phyloP scores from a whole-genome alignment of 768 basidiomycete species.

The Panaeolus papilionaceus region DNA sequence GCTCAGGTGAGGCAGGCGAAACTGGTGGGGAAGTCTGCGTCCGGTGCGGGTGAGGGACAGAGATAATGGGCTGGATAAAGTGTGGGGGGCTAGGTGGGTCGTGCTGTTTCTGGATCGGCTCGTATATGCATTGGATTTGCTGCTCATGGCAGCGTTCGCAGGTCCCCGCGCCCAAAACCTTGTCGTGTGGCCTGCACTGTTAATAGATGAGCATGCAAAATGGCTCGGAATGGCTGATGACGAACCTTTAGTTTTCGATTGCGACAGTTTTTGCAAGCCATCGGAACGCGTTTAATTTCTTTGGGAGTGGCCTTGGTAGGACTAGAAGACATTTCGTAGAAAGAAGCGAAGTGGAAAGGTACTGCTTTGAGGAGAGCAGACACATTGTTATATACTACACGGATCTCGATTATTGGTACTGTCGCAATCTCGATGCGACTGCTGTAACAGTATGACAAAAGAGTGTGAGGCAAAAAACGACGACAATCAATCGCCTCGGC shows the following conservation, averaged over 20 bases:
- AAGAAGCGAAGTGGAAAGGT: constrained; percentile 15
- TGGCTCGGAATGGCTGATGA: constrained; percentile 13
- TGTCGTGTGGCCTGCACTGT: constrained; percentile 1
- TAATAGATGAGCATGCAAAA: background rate
- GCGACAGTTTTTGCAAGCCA: constrained; percentile 63
- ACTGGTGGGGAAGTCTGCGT: constrained; percentile 9
- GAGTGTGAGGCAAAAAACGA: constrained; percentile 11
- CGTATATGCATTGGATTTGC: constrained; percentile 45
- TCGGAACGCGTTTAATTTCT: constrained; percentile 42
- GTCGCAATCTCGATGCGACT: background rate
- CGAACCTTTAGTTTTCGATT: constrained; percentile 60
- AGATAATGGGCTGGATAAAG: background rate
- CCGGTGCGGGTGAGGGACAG: constrained; percentile 7
- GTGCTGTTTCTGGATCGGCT: constrained; percentile 40
- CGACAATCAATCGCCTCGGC: constrained; percentile 13
- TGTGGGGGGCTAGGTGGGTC: background rate
- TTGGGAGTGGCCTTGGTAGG: constrained; percentile 1
- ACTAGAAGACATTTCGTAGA: constrained; percentile 15
- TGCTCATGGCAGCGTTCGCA: constrained; percentile 50
- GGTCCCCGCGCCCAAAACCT: constrained; percentile 23
- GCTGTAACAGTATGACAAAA: constrained; percentile 2
- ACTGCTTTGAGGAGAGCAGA: background rate
- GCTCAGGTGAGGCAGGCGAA: constrained; percentile 16
- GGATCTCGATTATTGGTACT: constrained; percentile 12
- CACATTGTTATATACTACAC: constrained; percentile 12